Evolutionary conservation across 345 rosid species (phyloP), one percentile per base, ranked within the genome.

Genomic region (Orychophragmus violaceus): DNA sequence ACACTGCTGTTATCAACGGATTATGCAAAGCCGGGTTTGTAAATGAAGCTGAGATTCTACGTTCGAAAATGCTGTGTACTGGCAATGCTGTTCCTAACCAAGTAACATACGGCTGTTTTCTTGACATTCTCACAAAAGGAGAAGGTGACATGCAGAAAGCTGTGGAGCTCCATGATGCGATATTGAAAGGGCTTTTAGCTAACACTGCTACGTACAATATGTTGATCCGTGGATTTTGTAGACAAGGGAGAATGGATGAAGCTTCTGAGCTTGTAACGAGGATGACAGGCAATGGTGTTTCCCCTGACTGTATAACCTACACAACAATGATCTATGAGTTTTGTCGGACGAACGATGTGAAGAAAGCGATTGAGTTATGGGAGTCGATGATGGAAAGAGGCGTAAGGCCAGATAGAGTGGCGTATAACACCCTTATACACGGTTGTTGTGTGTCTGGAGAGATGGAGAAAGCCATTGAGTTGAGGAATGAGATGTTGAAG

Each of bases 241-340:
- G 77, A 74, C 74, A 80, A 67, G 97, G 96, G 37, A 86, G 79
- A 64, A 71, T 93, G 64, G 55, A 61, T 32, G 94, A 85, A 74
- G 98, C 96, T 41, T 77, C 42, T 11, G 74, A 78, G 54, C 77
- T 86, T 39, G 46, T 90, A 37, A 78, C 30, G 29, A 83, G 76
- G 69, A 93, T 93, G 98, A 46, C 70, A 18, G 79, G 58, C 19
- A 73, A 64, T 27, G 88, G 84, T 41, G 68, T 86, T 66, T 76
- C 72, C 18, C 98, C 97, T 3, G 97, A 93, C 74, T 86, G 96
- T 72, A 77, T 93, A 59, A 86, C 97, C 2, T 90, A 90, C 65
- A 85, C 98, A 21, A 93, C 96, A 5, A 70, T 93, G 71, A 86
- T 93, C 36, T 74, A 79, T 44, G 87, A 93, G 81, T 77, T 77